phyloP scores from a whole-genome alignment of 306 rosid genomes.

The Spatholobus suberectus region DNA sequence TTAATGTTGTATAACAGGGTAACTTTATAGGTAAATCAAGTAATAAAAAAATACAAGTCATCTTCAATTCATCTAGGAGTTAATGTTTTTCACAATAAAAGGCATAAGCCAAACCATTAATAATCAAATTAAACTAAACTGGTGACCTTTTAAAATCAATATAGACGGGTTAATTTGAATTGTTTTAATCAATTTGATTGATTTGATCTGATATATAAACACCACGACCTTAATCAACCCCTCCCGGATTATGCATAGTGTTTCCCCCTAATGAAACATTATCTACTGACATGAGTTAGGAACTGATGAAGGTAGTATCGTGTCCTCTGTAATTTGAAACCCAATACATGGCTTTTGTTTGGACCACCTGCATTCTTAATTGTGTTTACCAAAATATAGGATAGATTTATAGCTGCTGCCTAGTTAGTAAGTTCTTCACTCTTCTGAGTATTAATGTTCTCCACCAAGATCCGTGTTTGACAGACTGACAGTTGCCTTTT shows the following conservation, averaged over 20 bases:
- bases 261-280: too few relatives aligned
- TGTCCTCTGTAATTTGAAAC: neutral
- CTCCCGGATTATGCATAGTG: too few relatives aligned
- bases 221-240: neutral
- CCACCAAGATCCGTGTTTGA: conserved; percentile 4
- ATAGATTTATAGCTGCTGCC: neutral
- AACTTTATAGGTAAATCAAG: neutral
- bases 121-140: neutral
- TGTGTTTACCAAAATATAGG: neutral
- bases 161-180: neutral
- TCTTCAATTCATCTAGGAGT: neutral
- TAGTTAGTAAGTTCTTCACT: neutral
- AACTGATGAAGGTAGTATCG: conserved; percentile 27
- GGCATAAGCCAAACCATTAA: too few relatives aligned
- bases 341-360: conserved; percentile 13
- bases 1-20: neutral
- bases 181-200: neutral
- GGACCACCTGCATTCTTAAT: conserved; percentile 10
- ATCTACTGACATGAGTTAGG: neutral
- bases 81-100: too few relatives aligned
- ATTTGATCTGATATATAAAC: neutral
- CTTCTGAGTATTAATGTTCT: neutral
- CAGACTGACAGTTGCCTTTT: too few relatives aligned
- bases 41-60: neutral
- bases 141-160: neutral